phyloP scores from a whole-genome alignment of 768 basidiomycete species.

The Glaciozyma antarctica region DNA sequence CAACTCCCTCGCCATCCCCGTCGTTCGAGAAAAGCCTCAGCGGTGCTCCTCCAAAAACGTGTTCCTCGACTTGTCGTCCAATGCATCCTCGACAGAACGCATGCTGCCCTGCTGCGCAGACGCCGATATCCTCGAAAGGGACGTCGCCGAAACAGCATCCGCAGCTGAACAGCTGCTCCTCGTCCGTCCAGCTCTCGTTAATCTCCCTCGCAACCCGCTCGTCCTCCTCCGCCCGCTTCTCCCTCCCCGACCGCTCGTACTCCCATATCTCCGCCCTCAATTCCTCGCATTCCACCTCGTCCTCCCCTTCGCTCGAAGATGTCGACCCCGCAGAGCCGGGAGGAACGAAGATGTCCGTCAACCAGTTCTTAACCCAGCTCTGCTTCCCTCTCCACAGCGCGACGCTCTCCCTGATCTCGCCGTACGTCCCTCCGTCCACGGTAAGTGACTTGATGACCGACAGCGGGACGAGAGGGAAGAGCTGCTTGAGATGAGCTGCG shows the following conservation, averaged over 20 bases:
- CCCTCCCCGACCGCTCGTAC: not conserved
- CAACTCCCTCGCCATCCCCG: not conserved
- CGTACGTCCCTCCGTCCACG: not conserved
- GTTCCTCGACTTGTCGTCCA: not conserved
- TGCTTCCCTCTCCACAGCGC: not conserved
- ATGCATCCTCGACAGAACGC: slow-evolving; percentile 4
- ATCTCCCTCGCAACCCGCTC: not conserved
- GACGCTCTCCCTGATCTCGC: not conserved
- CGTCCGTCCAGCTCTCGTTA: not conserved
- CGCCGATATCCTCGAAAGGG: not conserved
- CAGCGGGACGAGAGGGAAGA: not conserved
- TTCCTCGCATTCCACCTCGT: not conserved
- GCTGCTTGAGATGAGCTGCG: not conserved
- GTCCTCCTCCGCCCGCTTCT: not conserved
- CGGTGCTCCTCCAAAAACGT: not conserved
- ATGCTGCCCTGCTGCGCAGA: not conserved
- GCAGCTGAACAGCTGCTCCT: not conserved
- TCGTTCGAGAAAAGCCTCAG: not conserved
- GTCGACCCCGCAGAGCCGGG: not conserved
- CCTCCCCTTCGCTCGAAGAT: not conserved
- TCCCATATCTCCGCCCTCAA: not conserved
- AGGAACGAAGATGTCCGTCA: not conserved
- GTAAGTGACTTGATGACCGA: not conserved
- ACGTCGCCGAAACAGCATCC: slow-evolving; percentile 4
- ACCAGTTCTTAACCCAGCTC: not conserved